Conservation (phyloP, 805 yeast species). For the Lipomyces sp. region DNA sequence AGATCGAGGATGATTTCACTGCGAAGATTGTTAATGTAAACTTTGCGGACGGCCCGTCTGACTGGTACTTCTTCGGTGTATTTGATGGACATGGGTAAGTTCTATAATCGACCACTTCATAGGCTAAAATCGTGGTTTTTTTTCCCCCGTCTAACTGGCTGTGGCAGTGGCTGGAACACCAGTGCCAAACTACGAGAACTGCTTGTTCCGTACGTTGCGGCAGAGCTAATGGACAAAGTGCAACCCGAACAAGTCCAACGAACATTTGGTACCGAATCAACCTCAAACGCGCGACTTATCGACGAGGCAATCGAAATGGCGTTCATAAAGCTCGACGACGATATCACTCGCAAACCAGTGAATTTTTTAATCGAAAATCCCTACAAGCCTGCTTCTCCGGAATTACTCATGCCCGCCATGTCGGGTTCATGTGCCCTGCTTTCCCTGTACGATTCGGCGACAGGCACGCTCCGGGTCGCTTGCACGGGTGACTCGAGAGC, state of each 20-base stretch:
- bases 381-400: constrained; percentile 65
- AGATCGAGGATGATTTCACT: constrained; percentile 91
- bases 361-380: constrained; percentile 71
- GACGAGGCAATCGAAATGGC: constrained; percentile 83
- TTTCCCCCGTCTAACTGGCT: neutral
- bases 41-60: constrained; percentile 55
- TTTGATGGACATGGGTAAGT: constrained; percentile 82
- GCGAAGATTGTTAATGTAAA: constrained; percentile 61
- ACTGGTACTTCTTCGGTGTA: constrained; percentile 94
- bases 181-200: constrained; percentile 82
- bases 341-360: constrained; percentile 77
- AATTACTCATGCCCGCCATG: constrained; percentile 84
- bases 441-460: constrained; percentile 80
- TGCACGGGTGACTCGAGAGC: constrained; percentile 97
- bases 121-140: too few species aligned
- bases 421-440: constrained; percentile 94
- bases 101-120: neutral
- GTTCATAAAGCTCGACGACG: constrained; percentile 81
- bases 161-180: constrained; percentile 81
- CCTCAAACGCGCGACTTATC: constrained; percentile 52
- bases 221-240: constrained; percentile 65
- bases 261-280: constrained; percentile 48
- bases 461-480: constrained; percentile 79
- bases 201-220: constrained; percentile 74
- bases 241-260: constrained; percentile 47